Evolutionary conservation across 257 asterid species (phyloP), one percentile per base, ranked within the genome.

Genomic region (Capsicum rhomboideum): DNA sequence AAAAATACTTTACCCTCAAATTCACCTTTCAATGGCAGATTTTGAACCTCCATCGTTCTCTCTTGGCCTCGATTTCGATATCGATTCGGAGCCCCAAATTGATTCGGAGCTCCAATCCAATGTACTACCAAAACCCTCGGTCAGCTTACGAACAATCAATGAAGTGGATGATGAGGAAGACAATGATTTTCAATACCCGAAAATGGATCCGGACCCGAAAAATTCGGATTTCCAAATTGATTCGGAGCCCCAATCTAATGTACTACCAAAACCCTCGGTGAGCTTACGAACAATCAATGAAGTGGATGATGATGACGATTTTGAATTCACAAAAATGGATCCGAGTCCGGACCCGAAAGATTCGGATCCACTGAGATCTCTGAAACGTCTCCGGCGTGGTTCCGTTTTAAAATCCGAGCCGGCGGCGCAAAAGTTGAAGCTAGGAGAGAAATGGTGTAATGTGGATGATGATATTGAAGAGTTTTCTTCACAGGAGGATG

Each of bases 401-500:
- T 78, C 89, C 37, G 46, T 77, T 9, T 78, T 83, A 31, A 83
- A 67, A 64, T 80, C 81, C 83, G 53, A 83, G 17, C n/a, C 78
- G 44, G 66, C 13, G 67, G 71, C 55, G 63, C 85, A 78, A 82
- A 89, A 83, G 31, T 59, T n/a, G 53, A 75, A 84, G 59, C 16
- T 71, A 52, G 84, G 64, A 29, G 61, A 75, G 81, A 84, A 28
- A 14, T 44, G 84, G 84, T 72, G 86, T 85, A 79, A 86, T 82
- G 89, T 81, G 66, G 95, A 91, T 74, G 99, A 96, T 78, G 99
- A 94, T 42, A 96, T 96, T 84, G 99, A 96, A 86, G 93, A 86
- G 21, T 94, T 93, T 78, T 95, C 97, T 84, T 92, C 97, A 21
- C 93, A 94, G 67, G 98, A 94, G 42, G 98, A 91, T 64, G 86